These are phyloP conservation scores for Calonectria pseudoreteaudii DNA, from an alignment of 2,329 filamentous ascomycete genomes.

Conservation along the genomic window DNA sequence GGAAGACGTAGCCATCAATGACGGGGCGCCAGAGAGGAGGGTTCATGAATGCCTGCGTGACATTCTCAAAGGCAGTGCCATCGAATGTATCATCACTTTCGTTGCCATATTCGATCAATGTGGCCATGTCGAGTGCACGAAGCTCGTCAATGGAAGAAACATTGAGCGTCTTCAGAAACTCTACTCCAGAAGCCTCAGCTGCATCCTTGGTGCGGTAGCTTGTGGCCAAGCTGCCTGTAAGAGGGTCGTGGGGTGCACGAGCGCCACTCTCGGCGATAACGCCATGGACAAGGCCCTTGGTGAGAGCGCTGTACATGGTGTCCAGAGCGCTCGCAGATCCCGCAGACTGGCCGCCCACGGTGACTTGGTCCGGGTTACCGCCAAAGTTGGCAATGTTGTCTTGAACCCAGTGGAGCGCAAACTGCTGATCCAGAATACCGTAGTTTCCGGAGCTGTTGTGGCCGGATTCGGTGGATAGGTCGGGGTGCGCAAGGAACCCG, in stretches of 20 bases:
- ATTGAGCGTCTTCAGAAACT: neutral
- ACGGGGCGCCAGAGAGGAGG: constrained; percentile 3
- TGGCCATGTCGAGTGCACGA: neutral
- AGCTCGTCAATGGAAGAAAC: neutral
- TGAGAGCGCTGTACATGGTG: constrained; percentile 7
- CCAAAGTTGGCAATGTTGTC: constrained; percentile 16
- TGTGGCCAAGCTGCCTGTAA: constrained; percentile 2
- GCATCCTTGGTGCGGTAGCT: neutral
- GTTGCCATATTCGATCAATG: neutral
- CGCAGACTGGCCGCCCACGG: constrained; percentile 7
- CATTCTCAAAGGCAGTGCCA: constrained; percentile 4
- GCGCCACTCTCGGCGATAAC: constrained; percentile 6
- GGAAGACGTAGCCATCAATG: constrained; percentile 5
- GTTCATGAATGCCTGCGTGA: constrained; percentile 8
- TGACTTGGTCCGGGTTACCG: constrained; percentile 9
- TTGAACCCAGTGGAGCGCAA: constrained; percentile 16
- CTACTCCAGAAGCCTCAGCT: neutral
- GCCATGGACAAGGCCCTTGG: constrained; percentile 3
- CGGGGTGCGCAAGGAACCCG: constrained; percentile 11
- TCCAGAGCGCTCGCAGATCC: neutral
- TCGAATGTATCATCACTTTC: neutral
- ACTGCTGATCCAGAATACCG: constrained; percentile 8
- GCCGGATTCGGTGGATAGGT: neutral
- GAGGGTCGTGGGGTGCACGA: neutral
- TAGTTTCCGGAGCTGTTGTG: constrained; percentile 11